Evolutionary conservation across 352 stramenopile genomes (phyloP).

Genomic region (Globisporangium nodosum): DNA sequence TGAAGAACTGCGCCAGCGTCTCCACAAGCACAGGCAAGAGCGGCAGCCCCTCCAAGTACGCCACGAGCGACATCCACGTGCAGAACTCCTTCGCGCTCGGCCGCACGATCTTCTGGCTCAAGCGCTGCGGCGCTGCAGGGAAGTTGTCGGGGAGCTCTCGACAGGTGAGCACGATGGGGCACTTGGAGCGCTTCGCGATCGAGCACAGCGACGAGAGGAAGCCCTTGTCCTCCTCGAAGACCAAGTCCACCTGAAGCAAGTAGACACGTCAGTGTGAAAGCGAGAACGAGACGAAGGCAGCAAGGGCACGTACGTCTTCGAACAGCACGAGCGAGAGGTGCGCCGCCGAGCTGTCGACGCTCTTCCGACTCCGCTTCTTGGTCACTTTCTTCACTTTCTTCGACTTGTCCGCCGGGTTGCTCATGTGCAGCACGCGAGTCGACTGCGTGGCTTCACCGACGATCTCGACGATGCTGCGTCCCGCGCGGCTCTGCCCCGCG

Average conservation of each 20-base stretch:
- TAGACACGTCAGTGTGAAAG: background rate
- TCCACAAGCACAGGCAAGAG: conserved; percentile 28
- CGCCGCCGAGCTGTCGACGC: conserved; percentile 28
- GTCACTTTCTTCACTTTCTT: conserved; percentile 34
- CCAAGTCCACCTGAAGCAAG: conserved; percentile 38
- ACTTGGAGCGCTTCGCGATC: conserved; percentile 81
- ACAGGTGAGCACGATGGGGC: conserved; percentile 74
- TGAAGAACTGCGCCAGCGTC: conserved; percentile 45
- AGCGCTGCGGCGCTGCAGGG: conserved; percentile 33
- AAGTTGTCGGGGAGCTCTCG: conserved; percentile 53
- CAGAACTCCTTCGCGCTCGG: conserved; percentile 57
- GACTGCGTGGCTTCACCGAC: conserved; percentile 83
- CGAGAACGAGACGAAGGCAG: background rate
- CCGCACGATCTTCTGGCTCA: conserved; percentile 31
- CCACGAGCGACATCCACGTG: conserved; percentile 58
- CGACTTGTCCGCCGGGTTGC: conserved; percentile 25
- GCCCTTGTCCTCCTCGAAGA: conserved; percentile 81
- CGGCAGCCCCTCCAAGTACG: conserved; percentile 45
- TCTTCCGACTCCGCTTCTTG: conserved; percentile 40
- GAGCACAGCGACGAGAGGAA: conserved; percentile 63
- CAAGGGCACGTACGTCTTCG: conserved; percentile 47
- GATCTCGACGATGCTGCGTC: conserved; percentile 65
- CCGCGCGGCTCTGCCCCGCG: conserved; percentile 62
- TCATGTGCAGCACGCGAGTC: conserved; percentile 59
- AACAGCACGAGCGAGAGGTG: conserved; percentile 80